Conservation (phyloP, 2,329 filamentous ascomycete genomes). For the Blastomyces silverae region DNA sequence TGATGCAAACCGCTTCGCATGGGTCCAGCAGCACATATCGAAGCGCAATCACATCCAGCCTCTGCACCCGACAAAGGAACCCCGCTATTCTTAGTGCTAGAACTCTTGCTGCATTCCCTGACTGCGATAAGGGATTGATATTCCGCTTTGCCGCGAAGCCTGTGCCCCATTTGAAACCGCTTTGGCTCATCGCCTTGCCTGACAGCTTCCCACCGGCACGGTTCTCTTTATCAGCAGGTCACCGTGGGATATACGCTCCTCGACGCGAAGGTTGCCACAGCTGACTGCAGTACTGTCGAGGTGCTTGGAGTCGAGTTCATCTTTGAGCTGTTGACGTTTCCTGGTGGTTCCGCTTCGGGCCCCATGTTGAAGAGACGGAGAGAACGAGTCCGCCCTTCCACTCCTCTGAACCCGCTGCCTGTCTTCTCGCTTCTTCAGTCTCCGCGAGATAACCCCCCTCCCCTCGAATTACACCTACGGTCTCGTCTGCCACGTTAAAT, state of each 20-base stretch:
- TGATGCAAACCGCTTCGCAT: constrained; percentile 36
- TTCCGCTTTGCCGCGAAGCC: not conserved
- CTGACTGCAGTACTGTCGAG: constrained; percentile 4
- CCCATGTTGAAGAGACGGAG: constrained; percentile 47
- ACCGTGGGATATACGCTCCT: constrained; percentile 2
- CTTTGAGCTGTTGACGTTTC: constrained; percentile 8
- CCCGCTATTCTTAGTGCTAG: not conserved
- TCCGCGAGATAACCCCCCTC: constrained; percentile 25
- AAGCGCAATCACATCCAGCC: constrained; percentile 13
- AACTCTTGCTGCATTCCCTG: not conserved
- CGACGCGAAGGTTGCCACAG: not conserved
- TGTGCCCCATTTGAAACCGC: not conserved
- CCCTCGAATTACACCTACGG: constrained; percentile 34
- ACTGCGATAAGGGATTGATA: not conserved
- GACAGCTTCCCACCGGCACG: constrained; percentile 1
- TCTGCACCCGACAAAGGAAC: not conserved
- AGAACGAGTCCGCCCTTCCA: constrained; percentile 38
- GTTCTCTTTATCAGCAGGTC: not conserved
- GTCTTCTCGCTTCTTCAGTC: constrained; percentile 20
- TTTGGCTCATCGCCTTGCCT: not conserved
- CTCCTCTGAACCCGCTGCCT: constrained; percentile 31
- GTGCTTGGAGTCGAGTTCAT: constrained; percentile 9
- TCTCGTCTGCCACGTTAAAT: constrained; percentile 47
- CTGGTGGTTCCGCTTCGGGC: constrained; percentile 30
- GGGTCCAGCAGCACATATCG: constrained; percentile 8